These are phyloP conservation scores for Scleromitrula shiraiana DNA, from an alignment of 2,329 filamentous ascomycete species.

Conservation along the genomic window DNA sequence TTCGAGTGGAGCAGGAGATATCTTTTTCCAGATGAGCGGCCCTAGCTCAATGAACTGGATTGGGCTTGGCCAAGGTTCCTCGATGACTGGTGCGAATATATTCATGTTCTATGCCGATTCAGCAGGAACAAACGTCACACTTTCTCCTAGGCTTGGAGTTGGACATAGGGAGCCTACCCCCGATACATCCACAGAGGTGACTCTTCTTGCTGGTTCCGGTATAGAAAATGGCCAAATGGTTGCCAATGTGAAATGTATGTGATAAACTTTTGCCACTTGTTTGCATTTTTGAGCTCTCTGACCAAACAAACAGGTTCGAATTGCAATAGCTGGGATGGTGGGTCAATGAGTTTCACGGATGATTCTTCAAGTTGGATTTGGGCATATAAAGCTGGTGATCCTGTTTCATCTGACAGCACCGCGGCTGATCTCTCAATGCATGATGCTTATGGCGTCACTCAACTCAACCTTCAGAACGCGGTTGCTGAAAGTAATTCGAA, in stretches of 20 bases:
- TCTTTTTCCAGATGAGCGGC: conserved; percentile 50
- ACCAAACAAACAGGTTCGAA: conserved; percentile 34
- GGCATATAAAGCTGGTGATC: conserved; percentile 37
- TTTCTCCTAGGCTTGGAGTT: conserved; percentile 42
- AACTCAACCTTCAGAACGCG: conserved; percentile 40
- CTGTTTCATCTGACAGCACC: conserved; percentile 40
- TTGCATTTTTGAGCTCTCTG: conserved; percentile 6
- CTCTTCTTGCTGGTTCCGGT: conserved; percentile 44
- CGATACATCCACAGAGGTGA: conserved; percentile 36
- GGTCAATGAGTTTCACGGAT: conserved; percentile 41
- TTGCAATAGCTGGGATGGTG: conserved; percentile 44
- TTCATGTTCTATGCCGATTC: conserved; percentile 50
- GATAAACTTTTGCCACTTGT: background rate
- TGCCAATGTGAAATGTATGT: conserved; percentile 46
- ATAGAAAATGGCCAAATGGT: conserved; percentile 44
- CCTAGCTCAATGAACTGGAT: conserved; percentile 46
- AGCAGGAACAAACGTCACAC: conserved; percentile 45
- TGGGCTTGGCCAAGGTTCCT: conserved; percentile 45
- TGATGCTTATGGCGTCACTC: conserved; percentile 34
- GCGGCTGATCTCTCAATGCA: conserved; percentile 39
- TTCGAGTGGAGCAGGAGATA: conserved; percentile 42
- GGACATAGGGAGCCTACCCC: conserved; percentile 37
- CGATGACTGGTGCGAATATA: conserved; percentile 49
- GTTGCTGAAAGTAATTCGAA: conserved; percentile 36
- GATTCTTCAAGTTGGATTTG: conserved; percentile 42